phyloP scores from a whole-genome alignment of 495 filamentous ascomycete species.

The Amniculicola lignicola region DNA sequence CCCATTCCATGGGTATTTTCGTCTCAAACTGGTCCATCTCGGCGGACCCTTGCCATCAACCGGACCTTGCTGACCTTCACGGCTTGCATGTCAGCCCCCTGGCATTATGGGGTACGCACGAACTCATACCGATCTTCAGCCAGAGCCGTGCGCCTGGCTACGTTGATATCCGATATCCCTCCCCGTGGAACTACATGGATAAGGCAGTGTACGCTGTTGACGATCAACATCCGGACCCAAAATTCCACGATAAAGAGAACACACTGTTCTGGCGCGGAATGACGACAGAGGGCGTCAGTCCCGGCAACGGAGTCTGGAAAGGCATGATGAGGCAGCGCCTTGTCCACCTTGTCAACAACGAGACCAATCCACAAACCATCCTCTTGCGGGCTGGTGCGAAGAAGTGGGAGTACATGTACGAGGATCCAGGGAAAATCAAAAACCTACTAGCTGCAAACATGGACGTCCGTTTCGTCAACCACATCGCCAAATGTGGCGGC shows the following conservation, averaged over 20 bases:
- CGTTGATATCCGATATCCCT: conserved; percentile 50
- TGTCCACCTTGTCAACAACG: conserved; percentile 54
- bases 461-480: conserved; percentile 41
- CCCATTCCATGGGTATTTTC: conserved; percentile 68
- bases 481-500: conserved; percentile 53
- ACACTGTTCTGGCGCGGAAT: conserved; percentile 40
- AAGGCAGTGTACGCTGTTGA: conserved; percentile 36
- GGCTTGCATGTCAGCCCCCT: conserved; percentile 66
- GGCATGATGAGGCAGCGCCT: conserved; percentile 60
- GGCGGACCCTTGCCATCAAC: conserved; percentile 72
- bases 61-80: conserved; percentile 71
- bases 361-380: conserved; percentile 25
- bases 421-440: conserved; percentile 22
- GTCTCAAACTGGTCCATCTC: conserved; percentile 62
- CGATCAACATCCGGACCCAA: conserved; percentile 30
- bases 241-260: conserved; percentile 36
- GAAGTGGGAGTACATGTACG: conserved; percentile 17
- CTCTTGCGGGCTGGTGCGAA: conserved; percentile 1
- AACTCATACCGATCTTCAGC: conserved; percentile 71
- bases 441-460: conserved; percentile 16
- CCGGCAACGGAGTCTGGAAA: conserved; percentile 48
- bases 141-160: conserved; percentile 64
- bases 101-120: conserved; percentile 57
- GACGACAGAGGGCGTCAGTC: conserved; percentile 52
- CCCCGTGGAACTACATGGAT: conserved; percentile 42